A percentile compares a stretch with the other conserved stretches of the same genome.
Evolutionary conservation across 2,329 filamentous ascomycete species (phyloP).

Genomic region (Aspergillus flavus): DNA sequence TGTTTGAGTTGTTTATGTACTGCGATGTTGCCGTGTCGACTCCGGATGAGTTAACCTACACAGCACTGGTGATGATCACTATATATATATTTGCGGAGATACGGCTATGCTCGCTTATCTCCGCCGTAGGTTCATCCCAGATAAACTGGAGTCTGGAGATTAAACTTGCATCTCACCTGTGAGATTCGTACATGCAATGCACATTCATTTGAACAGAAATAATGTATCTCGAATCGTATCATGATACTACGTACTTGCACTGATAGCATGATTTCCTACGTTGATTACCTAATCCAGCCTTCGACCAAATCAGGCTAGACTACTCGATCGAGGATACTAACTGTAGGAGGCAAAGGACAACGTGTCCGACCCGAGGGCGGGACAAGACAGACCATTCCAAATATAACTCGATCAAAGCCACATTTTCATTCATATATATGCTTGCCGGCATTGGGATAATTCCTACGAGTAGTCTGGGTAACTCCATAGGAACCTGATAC

Average conservation of each 20-base stretch:
- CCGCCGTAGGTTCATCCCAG: not conserved
- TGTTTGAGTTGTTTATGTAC: too few relatives aligned
- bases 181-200: not conserved
- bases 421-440: not conserved
- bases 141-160: too few relatives aligned
- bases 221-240: too few relatives aligned
- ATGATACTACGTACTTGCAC: too few relatives aligned
- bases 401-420: not conserved
- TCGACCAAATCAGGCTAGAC: not conserved
- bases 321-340: not conserved
- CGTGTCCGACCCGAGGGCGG: not conserved
- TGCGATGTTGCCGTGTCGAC: not conserved
- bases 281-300: too few relatives aligned
- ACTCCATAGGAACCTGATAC: not conserved
- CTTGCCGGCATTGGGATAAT: not conserved
- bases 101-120: not conserved
- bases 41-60: rapidly evolving
- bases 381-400: not conserved
- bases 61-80: not conserved
- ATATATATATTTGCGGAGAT: not conserved
- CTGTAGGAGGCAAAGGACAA: not conserved
- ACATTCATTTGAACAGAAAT: too few relatives aligned
- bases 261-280: too few relatives aligned
- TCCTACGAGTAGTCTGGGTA: not conserved
- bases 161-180: not conserved